Conservation (phyloP, 805 yeast genomes). For the Schizosaccharomyces octosporus region DNA sequence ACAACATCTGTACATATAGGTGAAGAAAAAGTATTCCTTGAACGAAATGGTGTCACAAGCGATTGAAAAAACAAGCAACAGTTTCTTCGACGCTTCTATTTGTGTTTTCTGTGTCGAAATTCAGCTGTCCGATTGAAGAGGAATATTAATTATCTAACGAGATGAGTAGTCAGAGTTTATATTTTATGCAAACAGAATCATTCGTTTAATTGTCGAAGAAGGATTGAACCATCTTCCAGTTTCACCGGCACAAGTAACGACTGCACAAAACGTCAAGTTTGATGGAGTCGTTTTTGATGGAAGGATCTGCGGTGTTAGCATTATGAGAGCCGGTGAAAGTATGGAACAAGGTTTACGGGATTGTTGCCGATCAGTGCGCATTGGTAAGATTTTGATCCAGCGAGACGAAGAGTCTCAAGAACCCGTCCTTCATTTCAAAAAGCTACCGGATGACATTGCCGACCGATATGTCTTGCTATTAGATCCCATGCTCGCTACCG, state of each 20-base stretch:
- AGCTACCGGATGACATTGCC: conserved; percentile 75
- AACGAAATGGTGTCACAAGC: background rate
- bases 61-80: no score
- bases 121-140: background rate
- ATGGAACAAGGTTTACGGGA: conserved; percentile 97
- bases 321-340: conserved; percentile 94
- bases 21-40: background rate
- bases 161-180: conserved; percentile 42
- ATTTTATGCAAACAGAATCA: conserved; percentile 84
- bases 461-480: conserved; percentile 71
- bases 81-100: background rate
- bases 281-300: conserved; percentile 68
- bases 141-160: background rate
- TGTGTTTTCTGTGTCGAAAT: background rate
- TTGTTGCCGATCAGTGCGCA: conserved; percentile 85
- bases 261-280: conserved; percentile 22
- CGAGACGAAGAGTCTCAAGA: conserved; percentile 93
- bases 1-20: background rate
- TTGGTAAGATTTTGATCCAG: conserved; percentile 90
- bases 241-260: conserved; percentile 35
- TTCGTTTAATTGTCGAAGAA: conserved; percentile 78
- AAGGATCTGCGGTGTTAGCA: conserved; percentile 91
- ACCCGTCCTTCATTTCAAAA: conserved; percentile 80
- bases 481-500: conserved; percentile 97
- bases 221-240: conserved; percentile 81